Conservation (phyloP, 768 basidiomycete species). For the Solioccasus polychromus region DNA sequence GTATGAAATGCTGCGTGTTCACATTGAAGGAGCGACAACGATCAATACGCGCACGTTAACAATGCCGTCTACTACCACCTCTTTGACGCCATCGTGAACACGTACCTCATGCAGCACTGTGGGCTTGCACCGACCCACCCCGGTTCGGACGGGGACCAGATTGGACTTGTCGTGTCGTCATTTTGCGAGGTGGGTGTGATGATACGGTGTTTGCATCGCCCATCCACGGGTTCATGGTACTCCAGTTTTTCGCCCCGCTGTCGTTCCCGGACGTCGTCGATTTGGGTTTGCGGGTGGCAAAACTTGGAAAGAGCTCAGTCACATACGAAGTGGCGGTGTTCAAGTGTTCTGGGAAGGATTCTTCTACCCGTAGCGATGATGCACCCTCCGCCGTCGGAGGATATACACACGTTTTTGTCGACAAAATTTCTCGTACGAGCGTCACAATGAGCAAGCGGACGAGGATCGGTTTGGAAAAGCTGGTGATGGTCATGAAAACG, state of each 20-base stretch:
- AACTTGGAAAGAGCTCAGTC: conserved; percentile 72
- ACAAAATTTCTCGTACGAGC: conserved; percentile 55
- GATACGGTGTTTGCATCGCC: too few species aligned
- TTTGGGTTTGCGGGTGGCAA: conserved; percentile 65
- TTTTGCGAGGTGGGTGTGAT: conserved; percentile 55
- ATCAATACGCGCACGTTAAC: conserved; percentile 81
- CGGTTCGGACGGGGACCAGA: conserved; percentile 32
- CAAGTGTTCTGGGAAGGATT: conserved; percentile 21
- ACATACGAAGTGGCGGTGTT: conserved; percentile 81
- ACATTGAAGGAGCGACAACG: conserved; percentile 88
- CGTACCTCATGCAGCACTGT: conserved; percentile 70
- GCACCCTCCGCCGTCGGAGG: conserved; percentile 44
- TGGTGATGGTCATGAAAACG: not conserved
- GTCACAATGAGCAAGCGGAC: conserved; percentile 41
- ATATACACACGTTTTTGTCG: conserved; percentile 86
- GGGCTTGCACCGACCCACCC: conserved; percentile 50
- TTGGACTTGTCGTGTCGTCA: conserved; percentile 79
- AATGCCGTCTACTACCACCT: conserved; percentile 80
- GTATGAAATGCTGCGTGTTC: too few species aligned
- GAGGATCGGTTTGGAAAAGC: conserved; percentile 42
- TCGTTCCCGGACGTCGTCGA: conserved; percentile 72
- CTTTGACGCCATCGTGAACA: conserved; percentile 80
- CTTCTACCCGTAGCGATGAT: conserved; percentile 11
- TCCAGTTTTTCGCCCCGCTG: conserved; percentile 68
- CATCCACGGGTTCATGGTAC: not conserved